These are phyloP conservation scores for Oryza nivara DNA, from an alignment of 176 grass and related monocot genomes.

Conservation along the genomic window DNA sequence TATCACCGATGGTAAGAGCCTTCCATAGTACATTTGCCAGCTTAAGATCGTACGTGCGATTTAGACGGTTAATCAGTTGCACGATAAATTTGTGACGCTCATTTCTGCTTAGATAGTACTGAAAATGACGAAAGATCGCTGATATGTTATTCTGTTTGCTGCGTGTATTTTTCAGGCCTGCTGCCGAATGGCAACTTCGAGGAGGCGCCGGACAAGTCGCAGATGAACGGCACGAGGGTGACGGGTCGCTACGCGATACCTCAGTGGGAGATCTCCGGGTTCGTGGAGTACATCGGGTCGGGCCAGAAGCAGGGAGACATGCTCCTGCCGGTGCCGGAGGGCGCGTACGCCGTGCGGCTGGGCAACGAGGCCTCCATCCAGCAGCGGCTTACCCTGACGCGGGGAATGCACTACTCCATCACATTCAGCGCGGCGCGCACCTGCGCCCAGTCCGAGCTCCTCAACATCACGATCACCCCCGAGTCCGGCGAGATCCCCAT, in stretches of 20 bases:
- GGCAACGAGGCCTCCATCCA: constrained; percentile 61
- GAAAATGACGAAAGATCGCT: neutral
- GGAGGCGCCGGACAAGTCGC: constrained; percentile 39
- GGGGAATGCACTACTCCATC: constrained; percentile 51
- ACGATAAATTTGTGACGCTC: neutral
- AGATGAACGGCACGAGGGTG: constrained; percentile 50
- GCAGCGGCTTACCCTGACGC: constrained; percentile 42
- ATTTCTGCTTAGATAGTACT: neutral
- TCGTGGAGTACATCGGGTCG: constrained; percentile 59
- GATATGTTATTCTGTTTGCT: neutral
- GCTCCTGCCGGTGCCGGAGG: constrained; percentile 71
- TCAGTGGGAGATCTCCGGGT: constrained; percentile 53
- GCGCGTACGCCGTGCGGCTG: constrained; percentile 59
- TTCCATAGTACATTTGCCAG: too few species aligned
- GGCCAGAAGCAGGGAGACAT: constrained; percentile 60
- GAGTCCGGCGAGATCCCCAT: constrained; percentile 54
- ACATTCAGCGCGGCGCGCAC: constrained; percentile 72
- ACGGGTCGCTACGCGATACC: constrained; percentile 47
- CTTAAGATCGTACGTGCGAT: too few species aligned
- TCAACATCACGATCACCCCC: constrained; percentile 53
- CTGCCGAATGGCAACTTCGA: constrained; percentile 77
- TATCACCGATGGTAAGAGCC: too few species aligned
- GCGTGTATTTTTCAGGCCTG: constrained; percentile 31
- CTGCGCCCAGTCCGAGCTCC: constrained; percentile 63
- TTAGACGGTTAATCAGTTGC: neutral